A percentile compares a stretch with the other conserved stretches of the same genome.
phyloP scores from a whole-genome alignment of 371 early-diverging fungal species.

The Umbelopsis sp. region DNA sequence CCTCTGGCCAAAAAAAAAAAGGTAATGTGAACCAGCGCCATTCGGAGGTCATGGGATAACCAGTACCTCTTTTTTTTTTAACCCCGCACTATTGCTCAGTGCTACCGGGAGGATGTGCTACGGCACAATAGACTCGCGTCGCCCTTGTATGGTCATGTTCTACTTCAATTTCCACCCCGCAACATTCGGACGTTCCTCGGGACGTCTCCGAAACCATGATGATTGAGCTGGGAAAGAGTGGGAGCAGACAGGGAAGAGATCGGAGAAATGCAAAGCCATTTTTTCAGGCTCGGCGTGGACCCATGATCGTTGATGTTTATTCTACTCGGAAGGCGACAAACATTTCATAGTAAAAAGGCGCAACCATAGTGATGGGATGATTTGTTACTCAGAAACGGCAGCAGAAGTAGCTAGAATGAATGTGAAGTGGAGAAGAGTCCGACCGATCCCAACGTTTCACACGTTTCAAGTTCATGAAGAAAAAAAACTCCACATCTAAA shows the following conservation, averaged over 20 bases:
- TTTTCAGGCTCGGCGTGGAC: too few relatives aligned
- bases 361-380: too few relatives aligned
- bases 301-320: too few relatives aligned
- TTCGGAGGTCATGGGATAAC: slow-evolving; percentile 27
- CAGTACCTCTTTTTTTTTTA: not conserved
- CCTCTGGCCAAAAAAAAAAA: slow-evolving; percentile 19
- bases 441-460: too few relatives aligned
- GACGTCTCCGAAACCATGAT: slow-evolving; percentile 11
- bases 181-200: slow-evolving; percentile 15
- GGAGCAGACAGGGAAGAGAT: not conserved
- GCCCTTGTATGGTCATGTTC: slow-evolving; percentile 17
- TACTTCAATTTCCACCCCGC: slow-evolving; percentile 15
- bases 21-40: slow-evolving; percentile 13
- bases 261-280: not conserved
- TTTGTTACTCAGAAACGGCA: too few relatives aligned
- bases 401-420: too few relatives aligned
- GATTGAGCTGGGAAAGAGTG: not conserved
- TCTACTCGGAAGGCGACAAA: too few relatives aligned
- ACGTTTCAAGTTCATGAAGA: too few relatives aligned
- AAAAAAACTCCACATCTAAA: too few relatives aligned
- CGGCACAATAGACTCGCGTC: not conserved
- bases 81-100: slow-evolving; percentile 13
- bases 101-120: not conserved
- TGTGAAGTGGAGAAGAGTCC: too few relatives aligned
- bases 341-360: too few relatives aligned